phyloP scores from a whole-genome alignment of 2,329 filamentous ascomycete genomes.

The Calonectria montana region DNA sequence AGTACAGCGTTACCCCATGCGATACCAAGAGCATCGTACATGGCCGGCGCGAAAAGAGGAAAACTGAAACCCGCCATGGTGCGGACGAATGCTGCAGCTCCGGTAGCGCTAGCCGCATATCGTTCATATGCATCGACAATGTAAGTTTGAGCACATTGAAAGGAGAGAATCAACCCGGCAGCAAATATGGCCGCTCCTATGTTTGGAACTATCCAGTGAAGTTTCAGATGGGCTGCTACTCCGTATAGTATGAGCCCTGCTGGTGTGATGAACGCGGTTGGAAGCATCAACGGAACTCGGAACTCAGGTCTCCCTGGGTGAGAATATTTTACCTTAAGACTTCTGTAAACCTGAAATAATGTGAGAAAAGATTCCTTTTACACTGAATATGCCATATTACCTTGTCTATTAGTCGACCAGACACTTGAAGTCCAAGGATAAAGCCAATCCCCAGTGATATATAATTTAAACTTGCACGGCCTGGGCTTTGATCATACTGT shows the following conservation, averaged over 20 bases:
- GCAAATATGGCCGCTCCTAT: slow-evolving; percentile 62
- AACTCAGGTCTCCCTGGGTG: slow-evolving; percentile 48
- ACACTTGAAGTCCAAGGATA: slow-evolving; percentile 66
- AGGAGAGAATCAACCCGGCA: slow-evolving; percentile 65
- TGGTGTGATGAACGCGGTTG: slow-evolving; percentile 55
- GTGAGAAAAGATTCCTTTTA: background rate
- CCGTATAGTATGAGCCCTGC: slow-evolving; percentile 63
- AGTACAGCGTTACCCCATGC: slow-evolving; percentile 58
- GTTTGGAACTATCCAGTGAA: slow-evolving; percentile 67
- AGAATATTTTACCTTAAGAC: slow-evolving; percentile 40
- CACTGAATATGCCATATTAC: slow-evolving; percentile 16
- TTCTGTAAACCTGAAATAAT: slow-evolving; percentile 39
- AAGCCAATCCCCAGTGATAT: slow-evolving; percentile 63
- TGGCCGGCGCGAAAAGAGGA: slow-evolving; percentile 65
- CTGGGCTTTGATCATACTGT: slow-evolving; percentile 59
- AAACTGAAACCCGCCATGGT: slow-evolving; percentile 68
- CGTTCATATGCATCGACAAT: slow-evolving; percentile 63
- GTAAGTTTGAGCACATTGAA: slow-evolving; percentile 69
- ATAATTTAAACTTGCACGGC: slow-evolving; percentile 62
- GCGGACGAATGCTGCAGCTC: slow-evolving; percentile 65
- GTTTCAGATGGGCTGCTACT: slow-evolving; percentile 53
- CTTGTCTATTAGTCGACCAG: slow-evolving; percentile 54
- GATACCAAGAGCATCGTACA: slow-evolving; percentile 54
- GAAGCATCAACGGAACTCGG: slow-evolving; percentile 49
- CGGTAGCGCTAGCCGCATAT: slow-evolving; percentile 55